These are phyloP conservation scores for Hyphopichia homilentoma DNA, from an alignment of 805 yeast genomes.

Conservation along the genomic window DNA sequence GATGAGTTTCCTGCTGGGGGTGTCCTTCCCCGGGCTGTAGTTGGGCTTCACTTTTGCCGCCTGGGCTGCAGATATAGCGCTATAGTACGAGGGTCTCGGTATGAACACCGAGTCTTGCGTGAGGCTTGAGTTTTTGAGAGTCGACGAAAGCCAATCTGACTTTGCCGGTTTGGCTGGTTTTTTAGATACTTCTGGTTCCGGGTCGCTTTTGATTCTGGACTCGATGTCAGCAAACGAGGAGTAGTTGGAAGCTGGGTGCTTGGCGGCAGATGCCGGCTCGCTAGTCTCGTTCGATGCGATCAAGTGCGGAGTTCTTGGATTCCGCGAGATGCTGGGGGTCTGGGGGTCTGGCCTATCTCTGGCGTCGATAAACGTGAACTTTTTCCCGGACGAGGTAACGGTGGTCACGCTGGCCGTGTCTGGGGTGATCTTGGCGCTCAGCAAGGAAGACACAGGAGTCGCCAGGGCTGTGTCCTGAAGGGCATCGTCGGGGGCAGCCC, in stretches of 20 bases:
- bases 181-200: not conserved
- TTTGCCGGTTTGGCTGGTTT: conserved; percentile 12
- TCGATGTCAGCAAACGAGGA: conserved; percentile 21
- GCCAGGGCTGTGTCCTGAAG: too few species aligned
- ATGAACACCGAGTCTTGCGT: conserved; percentile 3
- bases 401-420: not conserved
- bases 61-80: conserved; percentile 8
- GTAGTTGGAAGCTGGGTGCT: too few species aligned
- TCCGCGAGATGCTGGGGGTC: too few species aligned
- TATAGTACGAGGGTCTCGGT: conserved; percentile 11
- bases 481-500: too few species aligned
- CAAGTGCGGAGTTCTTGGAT: too few species aligned
- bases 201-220: conserved; percentile 10
- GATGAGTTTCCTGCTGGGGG: not conserved
- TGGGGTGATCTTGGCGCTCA: too few species aligned
- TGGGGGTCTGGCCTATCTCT: too few species aligned
- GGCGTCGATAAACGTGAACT: not conserved
- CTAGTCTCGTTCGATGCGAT: too few species aligned
- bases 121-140: not conserved
- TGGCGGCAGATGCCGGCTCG: too few species aligned
- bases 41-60: conserved; percentile 4
- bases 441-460: too few species aligned
- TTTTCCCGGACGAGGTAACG: not conserved
- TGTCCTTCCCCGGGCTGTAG: not conserved
- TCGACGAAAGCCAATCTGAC: conserved; percentile 8